These are phyloP conservation scores for Paraphaeosphaeria minitans DNA, from an alignment of 2,329 filamentous ascomycete genomes.

Conservation along the genomic window DNA sequence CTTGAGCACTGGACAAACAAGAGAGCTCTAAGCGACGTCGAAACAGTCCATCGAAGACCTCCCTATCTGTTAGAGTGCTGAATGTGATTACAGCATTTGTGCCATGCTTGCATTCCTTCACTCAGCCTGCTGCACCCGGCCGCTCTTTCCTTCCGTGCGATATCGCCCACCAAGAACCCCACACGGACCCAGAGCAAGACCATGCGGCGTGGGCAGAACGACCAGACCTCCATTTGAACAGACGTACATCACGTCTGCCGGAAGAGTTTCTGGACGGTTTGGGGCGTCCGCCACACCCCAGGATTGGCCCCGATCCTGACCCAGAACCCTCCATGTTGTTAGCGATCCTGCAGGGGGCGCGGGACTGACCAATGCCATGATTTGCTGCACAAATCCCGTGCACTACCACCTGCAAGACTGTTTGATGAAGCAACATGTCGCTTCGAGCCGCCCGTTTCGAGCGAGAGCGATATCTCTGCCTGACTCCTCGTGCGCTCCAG, in stretches of 20 bases:
- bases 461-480: not conserved
- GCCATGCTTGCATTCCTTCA: not conserved
- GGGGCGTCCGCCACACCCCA: not conserved
- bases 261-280: constrained; percentile 3
- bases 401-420: not conserved
- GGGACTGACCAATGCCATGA: not conserved
- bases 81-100: not conserved
- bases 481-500: not conserved
- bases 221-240: not conserved
- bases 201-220: not conserved
- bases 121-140: not conserved
- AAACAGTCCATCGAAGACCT: not conserved
- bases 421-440: not conserved
- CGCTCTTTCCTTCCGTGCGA: not conserved
- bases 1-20: not conserved
- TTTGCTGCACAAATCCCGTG: not conserved
- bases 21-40: not conserved
- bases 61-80: not conserved
- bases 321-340: not conserved
- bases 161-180: not conserved
- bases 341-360: constrained; percentile 3
- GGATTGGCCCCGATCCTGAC: not conserved
- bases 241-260: not conserved
- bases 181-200: not conserved
- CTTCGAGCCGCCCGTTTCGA: not conserved